A percentile compares a stretch with the other conserved stretches of the same genome.
phyloP scores from a whole-genome alignment of 2,329 filamentous ascomycete species.

The Sarocladium brachiariae region DNA sequence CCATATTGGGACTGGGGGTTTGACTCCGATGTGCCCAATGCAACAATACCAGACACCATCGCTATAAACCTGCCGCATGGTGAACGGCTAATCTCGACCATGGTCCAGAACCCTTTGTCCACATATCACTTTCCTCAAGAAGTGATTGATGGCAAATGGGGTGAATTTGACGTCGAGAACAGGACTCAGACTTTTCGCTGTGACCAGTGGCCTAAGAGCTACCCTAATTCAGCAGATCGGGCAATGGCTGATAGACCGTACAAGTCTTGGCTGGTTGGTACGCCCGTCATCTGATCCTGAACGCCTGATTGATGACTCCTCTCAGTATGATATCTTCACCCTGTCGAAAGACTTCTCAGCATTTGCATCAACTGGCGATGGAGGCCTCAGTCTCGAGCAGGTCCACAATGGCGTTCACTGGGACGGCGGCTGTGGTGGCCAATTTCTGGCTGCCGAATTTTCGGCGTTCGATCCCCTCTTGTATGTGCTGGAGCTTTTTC shows the following conservation, averaged over 20 bases:
- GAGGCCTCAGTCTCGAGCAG: slow-evolving; percentile 34
- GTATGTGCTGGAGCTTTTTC: slow-evolving; percentile 19
- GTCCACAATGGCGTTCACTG: slow-evolving; percentile 37
- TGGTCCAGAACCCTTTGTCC: slow-evolving; percentile 45
- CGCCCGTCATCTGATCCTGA: slow-evolving; percentile 24
- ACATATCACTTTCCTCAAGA: slow-evolving; percentile 41
- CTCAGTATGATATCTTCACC: slow-evolving; percentile 34
- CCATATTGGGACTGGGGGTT: slow-evolving; percentile 51
- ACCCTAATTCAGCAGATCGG: slow-evolving; percentile 32
- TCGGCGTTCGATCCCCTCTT: slow-evolving; percentile 41
- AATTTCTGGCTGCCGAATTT: slow-evolving; percentile 33
- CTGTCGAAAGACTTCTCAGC: slow-evolving; percentile 27
- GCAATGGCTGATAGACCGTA: slow-evolving; percentile 26
- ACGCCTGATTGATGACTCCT: slow-evolving; percentile 10
- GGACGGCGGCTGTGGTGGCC: slow-evolving; percentile 31
- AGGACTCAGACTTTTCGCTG: slow-evolving; percentile 34
- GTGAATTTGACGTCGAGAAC: slow-evolving; percentile 22
- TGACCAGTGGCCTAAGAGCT: slow-evolving; percentile 25
- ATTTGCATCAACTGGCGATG: slow-evolving; percentile 27
- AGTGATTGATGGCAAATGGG: slow-evolving; percentile 31
- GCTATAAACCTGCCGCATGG: slow-evolving; percentile 35
- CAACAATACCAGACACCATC: slow-evolving; percentile 27
- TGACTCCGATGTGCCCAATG: slow-evolving; percentile 34
- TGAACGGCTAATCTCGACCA: slow-evolving; percentile 20
- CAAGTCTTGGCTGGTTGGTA: slow-evolving; percentile 34